Evolutionary conservation across 495 filamentous ascomycete species (phyloP).

Genomic region (Xylaria acuta): DNA sequence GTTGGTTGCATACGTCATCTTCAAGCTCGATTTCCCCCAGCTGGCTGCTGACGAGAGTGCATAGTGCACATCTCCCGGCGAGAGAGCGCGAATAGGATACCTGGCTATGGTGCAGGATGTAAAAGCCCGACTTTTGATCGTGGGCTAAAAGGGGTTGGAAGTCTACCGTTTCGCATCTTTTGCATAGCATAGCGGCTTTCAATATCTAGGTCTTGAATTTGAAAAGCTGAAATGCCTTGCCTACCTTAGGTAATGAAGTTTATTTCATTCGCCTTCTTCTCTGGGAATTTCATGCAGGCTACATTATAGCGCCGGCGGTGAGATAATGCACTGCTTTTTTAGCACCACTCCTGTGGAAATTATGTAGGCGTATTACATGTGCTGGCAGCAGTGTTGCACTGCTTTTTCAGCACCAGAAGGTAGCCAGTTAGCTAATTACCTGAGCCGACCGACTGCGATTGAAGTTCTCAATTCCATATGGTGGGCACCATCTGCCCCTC

Average conservation of each 20-base stretch:
- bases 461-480: neutral
- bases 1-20: slow-evolving; percentile 22
- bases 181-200: slow-evolving; percentile 1
- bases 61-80: slow-evolving; percentile 25
- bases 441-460: neutral
- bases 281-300: neutral
- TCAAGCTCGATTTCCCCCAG: slow-evolving; percentile 13
- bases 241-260: neutral
- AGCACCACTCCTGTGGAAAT: neutral
- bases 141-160: neutral
- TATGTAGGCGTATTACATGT: too few species aligned
- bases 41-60: slow-evolving; percentile 28
- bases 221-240: neutral
- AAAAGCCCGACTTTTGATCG: neutral
- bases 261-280: neutral
- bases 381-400: neutral
- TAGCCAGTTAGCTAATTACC: neutral
- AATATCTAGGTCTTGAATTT: neutral
- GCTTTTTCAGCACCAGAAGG: neutral
- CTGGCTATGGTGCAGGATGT: slow-evolving; percentile 5
- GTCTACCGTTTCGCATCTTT: neutral
- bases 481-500: neutral
- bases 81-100: slow-evolving; percentile 15
- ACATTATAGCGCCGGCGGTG: neutral
- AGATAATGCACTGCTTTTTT: neutral